These are phyloP conservation scores for Vicia villosa DNA, from an alignment of 306 rosid species.

Conservation along the genomic window DNA sequence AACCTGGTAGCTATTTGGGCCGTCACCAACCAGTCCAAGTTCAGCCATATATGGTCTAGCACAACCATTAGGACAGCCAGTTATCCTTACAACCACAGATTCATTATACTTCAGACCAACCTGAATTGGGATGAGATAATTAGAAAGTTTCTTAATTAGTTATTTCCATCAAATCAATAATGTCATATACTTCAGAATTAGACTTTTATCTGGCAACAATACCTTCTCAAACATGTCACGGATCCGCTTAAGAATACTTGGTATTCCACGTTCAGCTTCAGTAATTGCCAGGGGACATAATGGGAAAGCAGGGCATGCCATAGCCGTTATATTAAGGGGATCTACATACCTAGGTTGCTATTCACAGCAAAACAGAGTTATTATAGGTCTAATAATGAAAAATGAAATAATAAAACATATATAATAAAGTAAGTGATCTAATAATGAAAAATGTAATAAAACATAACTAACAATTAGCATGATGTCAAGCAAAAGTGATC, in stretches of 20 bases:
- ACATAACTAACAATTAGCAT: conserved; percentile 5
- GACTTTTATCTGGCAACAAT: conserved; percentile 29
- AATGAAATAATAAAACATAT: background rate
- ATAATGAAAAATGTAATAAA: background rate
- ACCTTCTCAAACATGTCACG: conserved; percentile 95
- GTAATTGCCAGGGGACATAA: conserved; percentile 95
- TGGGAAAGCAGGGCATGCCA: conserved; percentile 99
- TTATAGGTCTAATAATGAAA: conserved; percentile 21
- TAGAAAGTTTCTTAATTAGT: conserved; percentile 17
- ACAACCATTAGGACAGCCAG: conserved; percentile 98
- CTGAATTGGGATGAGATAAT: conserved; percentile 45
- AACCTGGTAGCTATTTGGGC: conserved; percentile 99
- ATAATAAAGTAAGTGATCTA: too few relatives aligned
- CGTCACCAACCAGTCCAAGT: conserved; percentile 96
- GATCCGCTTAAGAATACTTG: conserved; percentile 84
- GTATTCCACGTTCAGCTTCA: conserved; percentile 97
- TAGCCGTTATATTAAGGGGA: conserved; percentile 90
- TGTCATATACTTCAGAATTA: background rate
- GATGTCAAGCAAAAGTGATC: conserved; percentile 12
- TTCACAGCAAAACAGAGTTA: conserved; percentile 38
- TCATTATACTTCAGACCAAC: conserved; percentile 92
- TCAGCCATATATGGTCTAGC: conserved; percentile 99
- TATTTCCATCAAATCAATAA: conserved; percentile 25
- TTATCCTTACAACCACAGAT: conserved; percentile 84
- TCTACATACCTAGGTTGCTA: conserved; percentile 90